Base-by-base conservation (phyloP, 2,329 filamentous ascomycete genomes). In the Xylariomycetidae sp. region DNA sequence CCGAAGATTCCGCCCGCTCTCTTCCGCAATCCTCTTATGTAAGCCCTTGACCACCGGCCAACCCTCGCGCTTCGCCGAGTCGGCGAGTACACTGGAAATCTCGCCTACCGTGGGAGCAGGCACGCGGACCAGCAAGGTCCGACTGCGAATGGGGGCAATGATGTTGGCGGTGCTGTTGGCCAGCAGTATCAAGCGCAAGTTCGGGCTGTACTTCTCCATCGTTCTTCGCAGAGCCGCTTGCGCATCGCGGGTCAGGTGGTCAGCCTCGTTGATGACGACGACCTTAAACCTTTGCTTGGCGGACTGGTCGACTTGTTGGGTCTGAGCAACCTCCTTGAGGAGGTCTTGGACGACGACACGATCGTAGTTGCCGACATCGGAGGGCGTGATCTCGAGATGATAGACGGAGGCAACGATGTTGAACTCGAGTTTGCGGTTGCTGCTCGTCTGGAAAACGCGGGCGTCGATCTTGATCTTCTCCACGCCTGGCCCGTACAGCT, bases 391-490 rank as follows among this genome's bases (percentile, higher is more conserved):
- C 60, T 98, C 92, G 50, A 98, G 81, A 61, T 98, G 92, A 65
- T 98, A 98, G 44, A 95, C 80, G 1, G 90, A 96, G 27, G 89
- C 81, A 34, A 98, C 92, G 44, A 98, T 94, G 66, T 95, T 98
- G 75, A 98, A 98, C 64, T 98, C 92, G 50, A 98, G 82, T 64
- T 98, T 98, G 57, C 92, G 87, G 61, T 95, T 96, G 55, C 82
- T 84, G 15, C 79, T 89, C 1, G 92, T 96, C 63, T 95, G 89
- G 67, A 98, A 98, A 38, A 95, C 84, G 44, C 92, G 85, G 10
- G 88, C 86, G 57, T 98, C 92, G 63, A 98, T 96, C 68, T 96
- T 96, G 72, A 98, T 98, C 72, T 95, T 96, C 57, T 98, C 93
- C n/a, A 95, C 92, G 26, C 92, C 90, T 0, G 90, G 82, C 0